phyloP scores from a whole-genome alignment of 495 filamentous ascomycete species.

The Penicillium subrubescens region DNA sequence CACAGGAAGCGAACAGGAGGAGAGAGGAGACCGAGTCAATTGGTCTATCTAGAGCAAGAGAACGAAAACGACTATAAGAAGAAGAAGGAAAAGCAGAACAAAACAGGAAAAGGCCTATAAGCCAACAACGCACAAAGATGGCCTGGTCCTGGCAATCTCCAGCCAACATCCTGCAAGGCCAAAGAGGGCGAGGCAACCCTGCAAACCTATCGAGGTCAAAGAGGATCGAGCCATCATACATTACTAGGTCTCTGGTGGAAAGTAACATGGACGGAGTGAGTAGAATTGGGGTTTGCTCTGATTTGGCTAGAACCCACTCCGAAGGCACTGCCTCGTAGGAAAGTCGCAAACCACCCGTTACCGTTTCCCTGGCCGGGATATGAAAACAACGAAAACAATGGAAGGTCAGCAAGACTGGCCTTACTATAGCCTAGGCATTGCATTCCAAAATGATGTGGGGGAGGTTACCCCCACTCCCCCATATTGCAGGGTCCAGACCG shows the following conservation, averaged over 20 bases:
- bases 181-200: no score
- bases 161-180: no score
- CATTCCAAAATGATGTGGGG: background rate
- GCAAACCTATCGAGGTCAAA: no score
- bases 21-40: no score
- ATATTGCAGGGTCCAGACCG: background rate
- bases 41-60: no score
- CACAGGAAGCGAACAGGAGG: no score
- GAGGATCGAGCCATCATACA: no score
- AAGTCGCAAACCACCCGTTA: background rate
- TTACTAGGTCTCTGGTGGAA: background rate
- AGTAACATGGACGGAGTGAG: background rate
- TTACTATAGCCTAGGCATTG: background rate
- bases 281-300: background rate
- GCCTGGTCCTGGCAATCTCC: no score
- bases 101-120: no score
- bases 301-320: background rate
- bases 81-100: no score
- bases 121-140: no score
- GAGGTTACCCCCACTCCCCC: background rate
- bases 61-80: no score
- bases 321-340: background rate
- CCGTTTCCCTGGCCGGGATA: background rate
- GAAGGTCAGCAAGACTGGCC: background rate
- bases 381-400: background rate